Evolutionary conservation across 2,329 filamentous ascomycete genomes (phyloP).

Genomic region (Penicillium sp.): DNA sequence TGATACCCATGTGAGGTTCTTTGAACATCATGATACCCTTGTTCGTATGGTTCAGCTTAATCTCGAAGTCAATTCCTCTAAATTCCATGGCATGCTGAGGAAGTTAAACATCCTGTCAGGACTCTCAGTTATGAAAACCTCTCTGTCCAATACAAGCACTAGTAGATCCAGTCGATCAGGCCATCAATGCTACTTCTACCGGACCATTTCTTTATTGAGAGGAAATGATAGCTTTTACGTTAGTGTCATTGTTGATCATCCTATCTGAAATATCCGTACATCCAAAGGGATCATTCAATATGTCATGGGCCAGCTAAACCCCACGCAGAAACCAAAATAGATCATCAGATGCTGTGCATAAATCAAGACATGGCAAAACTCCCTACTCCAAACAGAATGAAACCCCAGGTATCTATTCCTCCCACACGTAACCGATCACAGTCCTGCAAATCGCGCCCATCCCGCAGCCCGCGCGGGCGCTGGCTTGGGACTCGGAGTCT

Average conservation of each 20-base stretch:
- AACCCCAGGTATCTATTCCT: constrained; percentile 5
- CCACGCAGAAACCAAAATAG: constrained; percentile 8
- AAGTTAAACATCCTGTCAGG: background rate
- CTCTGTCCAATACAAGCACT: no score
- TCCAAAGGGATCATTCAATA: constrained; percentile 3
- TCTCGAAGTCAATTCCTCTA: background rate
- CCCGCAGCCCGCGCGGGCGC: constrained; percentile 42
- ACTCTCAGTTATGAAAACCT: no score
- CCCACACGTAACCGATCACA: constrained; percentile 29
- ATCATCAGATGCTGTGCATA: constrained; percentile 26
- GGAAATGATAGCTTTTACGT: background rate
- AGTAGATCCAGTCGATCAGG: no score
- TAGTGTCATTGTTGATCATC: background rate
- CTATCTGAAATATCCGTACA: constrained; percentile 10
- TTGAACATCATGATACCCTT: constrained; percentile 13
- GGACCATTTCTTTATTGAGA: no score
- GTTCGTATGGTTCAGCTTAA: background rate
- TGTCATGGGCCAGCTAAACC: constrained; percentile 7
- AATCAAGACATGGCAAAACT: constrained; percentile 16
- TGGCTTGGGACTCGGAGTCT: constrained; percentile 19
- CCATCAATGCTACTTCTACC: no score
- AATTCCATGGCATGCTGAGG: background rate
- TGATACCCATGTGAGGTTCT: background rate
- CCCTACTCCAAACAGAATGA: constrained; percentile 14
- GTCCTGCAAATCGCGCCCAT: constrained; percentile 50